phyloP scores from a whole-genome alignment of 805 yeast species.

The Starmerella bombicola region DNA sequence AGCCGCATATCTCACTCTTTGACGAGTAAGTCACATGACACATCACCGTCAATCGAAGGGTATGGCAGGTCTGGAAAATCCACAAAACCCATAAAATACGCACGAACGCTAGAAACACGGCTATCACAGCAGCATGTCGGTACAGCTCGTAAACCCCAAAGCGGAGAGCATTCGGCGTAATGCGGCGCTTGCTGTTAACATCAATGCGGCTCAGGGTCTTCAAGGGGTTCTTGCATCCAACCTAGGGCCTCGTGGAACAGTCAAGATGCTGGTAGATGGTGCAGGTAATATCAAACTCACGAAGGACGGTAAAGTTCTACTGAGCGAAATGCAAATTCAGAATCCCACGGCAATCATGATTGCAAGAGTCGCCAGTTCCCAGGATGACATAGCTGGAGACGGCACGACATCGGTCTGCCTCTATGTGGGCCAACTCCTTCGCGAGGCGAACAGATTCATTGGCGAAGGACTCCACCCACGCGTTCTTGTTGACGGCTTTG shows the following conservation, averaged over 20 bases:
- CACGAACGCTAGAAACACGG: neutral
- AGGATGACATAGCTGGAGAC: conserved; percentile 98
- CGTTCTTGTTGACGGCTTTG: conserved; percentile 89
- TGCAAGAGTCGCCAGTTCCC: conserved; percentile 94
- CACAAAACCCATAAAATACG: neutral
- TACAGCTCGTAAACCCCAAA: conserved; percentile 88
- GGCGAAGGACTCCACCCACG: conserved; percentile 95
- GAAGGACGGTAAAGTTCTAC: conserved; percentile 88
- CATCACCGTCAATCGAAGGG: neutral
- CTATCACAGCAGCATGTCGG: conserved; percentile 20
- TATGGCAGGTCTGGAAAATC: neutral
- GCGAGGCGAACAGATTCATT: conserved; percentile 85
- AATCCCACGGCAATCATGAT: conserved; percentile 81
- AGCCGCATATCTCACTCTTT: too few relatives aligned
- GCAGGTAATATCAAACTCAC: conserved; percentile 91
- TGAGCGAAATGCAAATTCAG: conserved; percentile 94
- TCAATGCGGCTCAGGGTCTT: conserved; percentile 91
- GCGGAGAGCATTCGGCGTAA: conserved; percentile 94
- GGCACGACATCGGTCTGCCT: conserved; percentile 95
- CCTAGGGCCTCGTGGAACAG: conserved; percentile 92
- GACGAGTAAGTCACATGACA: too few relatives aligned
- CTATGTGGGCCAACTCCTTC: conserved; percentile 84
- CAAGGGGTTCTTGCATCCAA: conserved; percentile 86
- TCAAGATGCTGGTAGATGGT: conserved; percentile 94
- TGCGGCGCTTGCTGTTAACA: conserved; percentile 91